Evolutionary conservation across 2,329 filamentous ascomycete species (phyloP).

Genomic region (Colletotrichum lupini): DNA sequence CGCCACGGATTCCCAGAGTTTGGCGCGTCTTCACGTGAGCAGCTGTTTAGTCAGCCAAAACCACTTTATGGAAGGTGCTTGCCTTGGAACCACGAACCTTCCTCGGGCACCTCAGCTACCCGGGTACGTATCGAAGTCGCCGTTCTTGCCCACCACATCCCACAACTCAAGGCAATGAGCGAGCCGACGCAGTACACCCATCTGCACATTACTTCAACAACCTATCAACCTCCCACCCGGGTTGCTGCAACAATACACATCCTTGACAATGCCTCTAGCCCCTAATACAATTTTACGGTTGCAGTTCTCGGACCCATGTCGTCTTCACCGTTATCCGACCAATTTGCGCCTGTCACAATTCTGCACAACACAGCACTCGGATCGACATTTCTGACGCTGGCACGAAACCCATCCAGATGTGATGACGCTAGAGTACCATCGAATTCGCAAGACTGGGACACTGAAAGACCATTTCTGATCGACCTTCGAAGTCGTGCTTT

Average conservation of each 20-base stretch:
- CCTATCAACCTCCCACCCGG: too few relatives aligned
- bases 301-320: not conserved
- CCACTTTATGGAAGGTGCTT: too few relatives aligned
- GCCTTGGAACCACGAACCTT: not conserved
- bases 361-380: not conserved
- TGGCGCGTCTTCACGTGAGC: not conserved
- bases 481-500: not conserved
- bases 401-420: not conserved
- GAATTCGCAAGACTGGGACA: not conserved
- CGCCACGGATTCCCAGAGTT: not conserved
- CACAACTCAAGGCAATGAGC: too few relatives aligned
- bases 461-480: not conserved
- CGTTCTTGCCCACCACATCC: not conserved
- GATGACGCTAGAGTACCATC: not conserved
- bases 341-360: not conserved
- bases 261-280: not conserved
- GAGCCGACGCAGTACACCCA: too few relatives aligned
- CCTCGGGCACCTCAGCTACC: not conserved
- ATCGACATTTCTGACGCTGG: not conserved
- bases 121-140: not conserved
- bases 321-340: not conserved
- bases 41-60: not conserved
- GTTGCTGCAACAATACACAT: not conserved
- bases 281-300: not conserved
- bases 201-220: too few relatives aligned